Percentiles rank a stretch among this genome's conserved stretches.
Conservation (phyloP, 495 filamentous ascomycete species). For the Aspergillus homomorphus region DNA sequence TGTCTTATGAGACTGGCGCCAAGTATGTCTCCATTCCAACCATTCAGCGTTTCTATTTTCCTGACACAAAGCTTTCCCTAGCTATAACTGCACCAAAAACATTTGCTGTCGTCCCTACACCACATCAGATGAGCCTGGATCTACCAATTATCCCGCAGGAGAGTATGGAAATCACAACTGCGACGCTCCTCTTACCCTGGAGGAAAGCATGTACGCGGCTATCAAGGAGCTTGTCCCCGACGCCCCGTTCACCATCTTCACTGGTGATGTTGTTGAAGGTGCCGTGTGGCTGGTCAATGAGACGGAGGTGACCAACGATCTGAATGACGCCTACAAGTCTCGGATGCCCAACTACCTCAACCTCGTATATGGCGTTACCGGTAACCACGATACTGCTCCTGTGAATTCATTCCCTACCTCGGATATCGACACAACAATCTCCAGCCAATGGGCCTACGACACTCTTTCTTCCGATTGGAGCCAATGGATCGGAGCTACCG, state of each 20-base stretch:
- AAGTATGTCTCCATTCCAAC: neutral
- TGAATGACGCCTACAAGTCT: neutral
- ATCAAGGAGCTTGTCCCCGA: slow-evolving; percentile 1
- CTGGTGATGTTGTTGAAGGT: slow-evolving; percentile 1
- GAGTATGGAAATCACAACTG: slow-evolving; percentile 5
- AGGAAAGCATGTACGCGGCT: slow-evolving; percentile 3
- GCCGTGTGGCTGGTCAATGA: slow-evolving; percentile 3
- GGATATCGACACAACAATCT: slow-evolving; percentile 48
- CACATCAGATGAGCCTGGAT: neutral
- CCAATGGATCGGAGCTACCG: slow-evolving; percentile 45
- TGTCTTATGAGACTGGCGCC: slow-evolving; percentile 2
- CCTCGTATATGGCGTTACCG: slow-evolving; percentile 12
- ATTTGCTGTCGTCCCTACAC: slow-evolving; percentile 3
- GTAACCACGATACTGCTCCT: slow-evolving; percentile 57
- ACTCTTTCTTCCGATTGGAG: slow-evolving; percentile 51
- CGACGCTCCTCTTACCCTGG: slow-evolving; percentile 2
- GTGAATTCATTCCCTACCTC: slow-evolving; percentile 50
- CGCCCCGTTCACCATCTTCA: slow-evolving; percentile 1
- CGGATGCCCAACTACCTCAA: slow-evolving; percentile 4
- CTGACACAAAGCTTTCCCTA: neutral
- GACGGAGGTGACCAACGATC: slow-evolving; percentile 1
- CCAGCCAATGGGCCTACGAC: slow-evolving; percentile 56
- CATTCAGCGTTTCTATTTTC: neutral
- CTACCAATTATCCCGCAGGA: neutral
- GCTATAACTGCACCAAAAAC: slow-evolving; percentile 4